Evolutionary conservation across 306 rosid species (phyloP).

Genomic region (Morella rubra): DNA sequence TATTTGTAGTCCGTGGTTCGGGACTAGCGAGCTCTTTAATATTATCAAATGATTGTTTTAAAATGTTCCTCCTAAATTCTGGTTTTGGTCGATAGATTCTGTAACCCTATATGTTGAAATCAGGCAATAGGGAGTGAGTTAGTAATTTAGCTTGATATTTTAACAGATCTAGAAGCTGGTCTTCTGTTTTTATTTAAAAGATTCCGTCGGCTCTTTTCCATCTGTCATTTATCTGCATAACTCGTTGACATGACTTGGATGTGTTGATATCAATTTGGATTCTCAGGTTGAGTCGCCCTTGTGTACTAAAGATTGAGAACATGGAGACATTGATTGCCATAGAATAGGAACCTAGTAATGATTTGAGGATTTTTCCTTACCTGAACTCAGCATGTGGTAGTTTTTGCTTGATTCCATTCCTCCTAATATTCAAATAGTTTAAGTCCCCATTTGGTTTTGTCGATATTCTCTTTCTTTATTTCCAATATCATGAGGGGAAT

Average conservation of each 20-base stretch:
- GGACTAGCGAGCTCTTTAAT: no score
- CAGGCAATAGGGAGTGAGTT: background rate
- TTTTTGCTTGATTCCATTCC: background rate
- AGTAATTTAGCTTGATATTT: background rate
- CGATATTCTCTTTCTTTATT: background rate
- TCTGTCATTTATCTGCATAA: background rate
- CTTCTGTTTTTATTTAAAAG: background rate
- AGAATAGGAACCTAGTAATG: background rate
- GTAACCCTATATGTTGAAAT: no score
- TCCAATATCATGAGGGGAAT: slow-evolving; percentile 14
- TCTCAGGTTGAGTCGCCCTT: no score
- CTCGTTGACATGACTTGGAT: slow-evolving; percentile 1
- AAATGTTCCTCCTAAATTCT: no score
- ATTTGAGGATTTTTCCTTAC: background rate
- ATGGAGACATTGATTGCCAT: no score
- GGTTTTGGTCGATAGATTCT: no score
- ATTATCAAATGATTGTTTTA: no score
- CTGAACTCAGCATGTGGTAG: background rate
- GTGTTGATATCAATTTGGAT: no score
- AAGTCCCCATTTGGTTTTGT: background rate
- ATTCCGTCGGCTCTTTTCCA: slow-evolving; percentile 2
- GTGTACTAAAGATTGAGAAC: no score
- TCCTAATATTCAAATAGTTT: background rate
- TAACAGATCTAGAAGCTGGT: background rate
- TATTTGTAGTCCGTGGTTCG: no score